Evolutionary conservation across 164 flowering plant genomes (phyloP), one percentile per base, ranked within the genome.

Genomic region (Vitis cinerea): DNA sequence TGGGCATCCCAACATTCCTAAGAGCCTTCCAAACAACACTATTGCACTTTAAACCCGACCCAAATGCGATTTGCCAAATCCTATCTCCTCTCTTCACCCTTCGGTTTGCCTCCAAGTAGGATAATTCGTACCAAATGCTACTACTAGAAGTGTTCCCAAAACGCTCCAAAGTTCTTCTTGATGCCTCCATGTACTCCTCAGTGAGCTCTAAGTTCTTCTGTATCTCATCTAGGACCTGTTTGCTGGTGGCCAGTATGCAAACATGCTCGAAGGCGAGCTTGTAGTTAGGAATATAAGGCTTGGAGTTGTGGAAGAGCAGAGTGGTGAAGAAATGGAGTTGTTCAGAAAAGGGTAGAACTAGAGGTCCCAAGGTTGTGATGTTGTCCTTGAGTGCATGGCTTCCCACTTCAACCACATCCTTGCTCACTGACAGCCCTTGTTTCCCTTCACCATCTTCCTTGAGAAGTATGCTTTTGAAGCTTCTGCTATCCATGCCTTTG

Each of bases 81-180:
- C 87, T 70, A 59, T 91, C 83, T 1, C 90, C 90, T 50, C 65
- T 76, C 72, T 81, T 85, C 64, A 89, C 75, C 79, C 56, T 83
- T 0, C 29, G 17, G 0, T 79, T 80, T 0, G 81, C 83, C 62
- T 91, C 97, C 69, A 84, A 69, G 67, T 85, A 89, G 37, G 90
- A 87, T 61, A 91, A 71, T 53, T 87, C 90, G 62, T 91, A 91
- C 97, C 93, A 91, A 1, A 86, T 69, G 60, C 90, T 84, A 58
- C 93, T 91, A 61, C 92, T 86, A 1, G 97, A 91, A 9, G 90
- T 88, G 82, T 88, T 88, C 11, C 96, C 96, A 62, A 90, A 90
- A 53, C 88, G 70, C 62, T 82, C 79, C 52, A 90, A 71, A 0
- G 97, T 90, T 69, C 55, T 84, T 65, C 84, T 84, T 3, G 92